Evolutionary conservation across 345 rosid genomes (phyloP), one percentile per base, ranked within the genome.

Genomic region (Turritis glabra): DNA sequence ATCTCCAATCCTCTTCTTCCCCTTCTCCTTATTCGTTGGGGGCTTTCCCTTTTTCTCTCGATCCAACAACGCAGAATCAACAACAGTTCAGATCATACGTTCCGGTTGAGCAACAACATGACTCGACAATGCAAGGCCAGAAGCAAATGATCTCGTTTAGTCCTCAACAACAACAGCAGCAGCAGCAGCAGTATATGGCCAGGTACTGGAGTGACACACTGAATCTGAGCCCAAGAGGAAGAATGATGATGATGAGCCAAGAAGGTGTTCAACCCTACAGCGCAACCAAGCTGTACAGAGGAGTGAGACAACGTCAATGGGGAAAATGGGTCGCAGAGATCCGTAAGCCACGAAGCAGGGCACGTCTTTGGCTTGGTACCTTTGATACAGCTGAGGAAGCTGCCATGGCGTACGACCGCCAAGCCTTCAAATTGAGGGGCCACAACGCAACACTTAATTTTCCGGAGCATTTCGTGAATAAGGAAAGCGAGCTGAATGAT

Each of bases 321-420:
- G 98, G 98, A 7, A 94, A 94, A 87, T 95, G 99, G 97, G 97
- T 92, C 38, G 99, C 99, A 3, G 99, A 95, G 83, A 95, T 95
- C 72, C 99, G 98, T 75, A 95, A 86, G 69, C 98, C 98, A 67
- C 86, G 89, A 32, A 91, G 91, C 74, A 84, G 96, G 77, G 88
- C 97, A 78, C 93, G 97, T 77, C 98, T 90, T 63, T 94, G 98
- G 98, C 89, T 94, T 6, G 81, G 81, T 25, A 94, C 97, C 15
- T 91, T 95, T 25, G 97, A 95, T 68, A 94, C 89, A 11, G 98
- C 99, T 2, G 97, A 95, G 74, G 97, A 90, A 51, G 98, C 98
- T 40, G 98, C 98, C 53, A 47, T 91, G 85, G 99, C 99, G 32
- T 95, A 95, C 48, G 99, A 95, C 65, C 91, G 93, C 29, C 93